Percentiles rank a stretch among this genome's conserved stretches.
phyloP scores from a whole-genome alignment of 2,329 filamentous ascomycete genomes.

The Clonostachys rosea region DNA sequence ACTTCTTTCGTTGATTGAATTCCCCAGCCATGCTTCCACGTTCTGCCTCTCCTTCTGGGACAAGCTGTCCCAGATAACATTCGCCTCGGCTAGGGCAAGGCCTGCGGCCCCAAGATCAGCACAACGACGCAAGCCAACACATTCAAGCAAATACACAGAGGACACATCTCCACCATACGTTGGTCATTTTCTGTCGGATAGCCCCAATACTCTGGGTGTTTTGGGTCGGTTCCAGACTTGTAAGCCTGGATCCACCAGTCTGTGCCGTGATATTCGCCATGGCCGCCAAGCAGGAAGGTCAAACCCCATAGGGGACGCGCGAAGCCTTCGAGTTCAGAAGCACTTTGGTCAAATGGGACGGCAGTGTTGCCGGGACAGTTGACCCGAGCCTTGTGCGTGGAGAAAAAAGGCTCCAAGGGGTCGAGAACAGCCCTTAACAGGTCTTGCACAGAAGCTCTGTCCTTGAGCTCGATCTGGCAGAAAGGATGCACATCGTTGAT shows the following conservation, averaged over 20 bases:
- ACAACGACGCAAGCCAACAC: too few species aligned
- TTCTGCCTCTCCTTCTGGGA: conserved; percentile 58
- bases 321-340: conserved; percentile 73
- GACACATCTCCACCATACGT: conserved; percentile 82
- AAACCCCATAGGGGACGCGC: conserved; percentile 74
- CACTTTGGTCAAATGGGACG: conserved; percentile 72
- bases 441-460: conserved; percentile 53
- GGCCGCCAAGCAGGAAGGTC: conserved; percentile 64
- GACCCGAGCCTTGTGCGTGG: conserved; percentile 58
- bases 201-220: conserved; percentile 71
- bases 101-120: conserved; percentile 24
- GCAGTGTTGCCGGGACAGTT: conserved; percentile 66
- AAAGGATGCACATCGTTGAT: conserved; percentile 53
- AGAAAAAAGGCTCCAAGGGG: conserved; percentile 69
- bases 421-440: conserved; percentile 62
- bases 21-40: conserved; percentile 68
- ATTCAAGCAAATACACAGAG: conserved; percentile 44
- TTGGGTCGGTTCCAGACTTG: conserved; percentile 65
- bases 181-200: conserved; percentile 73
- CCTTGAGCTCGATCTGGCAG: conserved; percentile 41
- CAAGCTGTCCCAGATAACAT: conserved; percentile 61
- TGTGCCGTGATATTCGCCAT: conserved; percentile 58
- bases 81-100: conserved; percentile 67
- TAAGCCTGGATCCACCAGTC: conserved; percentile 64
- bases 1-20: conserved; percentile 76